Evolutionary conservation across 2,329 filamentous ascomycete species (phyloP), one percentile per base, ranked within the genome.

Genomic region (Colletotrichum truncatum): DNA sequence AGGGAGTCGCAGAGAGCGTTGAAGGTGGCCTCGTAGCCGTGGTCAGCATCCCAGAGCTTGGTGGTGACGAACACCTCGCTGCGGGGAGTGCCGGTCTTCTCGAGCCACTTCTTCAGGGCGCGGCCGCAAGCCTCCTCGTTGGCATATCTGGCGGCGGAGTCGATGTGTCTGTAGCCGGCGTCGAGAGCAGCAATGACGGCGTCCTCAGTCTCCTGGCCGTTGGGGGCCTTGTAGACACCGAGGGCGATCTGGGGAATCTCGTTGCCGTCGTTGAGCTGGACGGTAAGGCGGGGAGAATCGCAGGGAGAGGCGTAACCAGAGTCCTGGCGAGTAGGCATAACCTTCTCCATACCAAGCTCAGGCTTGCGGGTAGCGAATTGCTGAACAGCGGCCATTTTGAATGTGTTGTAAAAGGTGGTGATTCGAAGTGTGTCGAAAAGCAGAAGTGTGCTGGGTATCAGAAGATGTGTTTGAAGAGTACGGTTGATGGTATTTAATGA

Each of bases 141-240:
- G 34, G 70, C 64, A 49, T 73, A 73, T 32, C 71, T 73, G 14
- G 76, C 76, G 1, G 82, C 83, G 23, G 77, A 78, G 71, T 87
- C 85, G 66, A 87, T 82, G 72, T 86, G 84, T 14, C 81, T 78
- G 72, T 86, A 87, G n/a, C 85, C 85, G 43, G 77, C 71, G 45
- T 82, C 77, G 28, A 85, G 69, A 10, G 77, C 77, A 63, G 75
- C 73, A 1, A 69, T 70, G 36, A 78, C 76, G 12, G 77, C 76
- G 23, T 68, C 67, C 67, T 68, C 51, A 67, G 80, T 75, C 68
- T 73, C 72, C 45, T 81, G 78, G 62, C 80, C 77, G 68, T 83
- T 82, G 64, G 81, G 32, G 59, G 86, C 80, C 71, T 86, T 84
- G 61, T 93, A 91, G 77, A 93, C 86, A 63, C 82, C 82, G 54